phyloP scores from a whole-genome alignment of 192 early-diverging fungal genomes.

The Paraglomus brasilianum region DNA sequence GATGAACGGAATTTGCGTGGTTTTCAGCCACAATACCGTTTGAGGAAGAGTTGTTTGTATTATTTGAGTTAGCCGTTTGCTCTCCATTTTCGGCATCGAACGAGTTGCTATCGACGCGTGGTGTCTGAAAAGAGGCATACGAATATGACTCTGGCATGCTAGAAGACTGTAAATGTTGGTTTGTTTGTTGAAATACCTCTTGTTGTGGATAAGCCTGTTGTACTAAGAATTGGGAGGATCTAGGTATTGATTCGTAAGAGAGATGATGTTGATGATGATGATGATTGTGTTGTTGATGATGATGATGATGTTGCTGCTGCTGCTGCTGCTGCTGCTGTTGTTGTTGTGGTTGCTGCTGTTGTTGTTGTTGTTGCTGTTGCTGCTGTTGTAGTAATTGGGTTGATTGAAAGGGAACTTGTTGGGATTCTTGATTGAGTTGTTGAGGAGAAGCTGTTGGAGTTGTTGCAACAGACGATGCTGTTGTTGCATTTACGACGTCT shows the following conservation, averaged over 20 bases:
- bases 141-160: background rate
- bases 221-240: too few species aligned
- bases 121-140: background rate
- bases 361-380: background rate
- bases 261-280: background rate
- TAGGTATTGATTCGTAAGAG: background rate
- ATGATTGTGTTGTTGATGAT: background rate
- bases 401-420: background rate
- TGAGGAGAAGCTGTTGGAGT: too few species aligned
- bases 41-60: background rate
- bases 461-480: too few species aligned
- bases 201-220: background rate
- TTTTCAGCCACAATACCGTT: background rate
- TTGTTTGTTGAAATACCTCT: background rate
- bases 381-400: slow-evolving; percentile 6
- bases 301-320: slow-evolving; percentile 1
- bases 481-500: background rate
- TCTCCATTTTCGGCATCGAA: background rate
- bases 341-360: background rate
- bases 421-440: background rate
- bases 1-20: background rate
- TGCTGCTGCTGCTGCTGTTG: background rate
- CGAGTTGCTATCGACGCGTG: background rate
- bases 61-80: background rate
- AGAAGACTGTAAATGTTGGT: background rate